phyloP scores from a whole-genome alignment of 164 flowering plant genomes.

The Magnolia officinalis region DNA sequence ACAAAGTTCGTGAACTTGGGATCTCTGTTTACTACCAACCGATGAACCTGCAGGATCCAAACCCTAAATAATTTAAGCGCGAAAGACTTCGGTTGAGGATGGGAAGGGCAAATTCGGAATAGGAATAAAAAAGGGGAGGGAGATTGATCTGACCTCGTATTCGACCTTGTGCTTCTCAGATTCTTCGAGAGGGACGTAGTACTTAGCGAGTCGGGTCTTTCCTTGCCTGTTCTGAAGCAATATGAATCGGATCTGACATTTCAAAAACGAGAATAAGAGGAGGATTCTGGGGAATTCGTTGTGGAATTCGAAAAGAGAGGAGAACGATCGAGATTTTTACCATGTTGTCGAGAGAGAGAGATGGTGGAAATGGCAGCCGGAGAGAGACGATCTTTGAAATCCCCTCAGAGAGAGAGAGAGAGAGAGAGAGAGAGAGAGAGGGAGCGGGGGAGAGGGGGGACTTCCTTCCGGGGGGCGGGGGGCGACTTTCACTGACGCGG shows the following conservation, averaged over 20 bases:
- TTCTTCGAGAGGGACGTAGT: slow-evolving; percentile 93
- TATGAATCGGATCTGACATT: slow-evolving; percentile 86
- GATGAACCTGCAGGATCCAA: slow-evolving; percentile 66
- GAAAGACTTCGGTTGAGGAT: background rate
- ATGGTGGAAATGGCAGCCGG: too few relatives aligned
- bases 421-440: too few relatives aligned
- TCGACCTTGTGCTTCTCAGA: slow-evolving; percentile 99
- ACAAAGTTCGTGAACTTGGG: slow-evolving; percentile 96
- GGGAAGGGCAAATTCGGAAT: background rate
- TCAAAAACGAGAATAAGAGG: background rate
- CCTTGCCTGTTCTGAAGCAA: slow-evolving; percentile 95
- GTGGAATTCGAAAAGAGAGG: background rate
- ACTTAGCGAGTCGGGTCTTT: slow-evolving; percentile 94
- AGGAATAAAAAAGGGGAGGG: background rate
- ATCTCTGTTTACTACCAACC: slow-evolving; percentile 97
- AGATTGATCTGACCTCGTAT: slow-evolving; percentile 64
- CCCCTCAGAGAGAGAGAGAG: too few relatives aligned
- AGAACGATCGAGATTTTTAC: too few relatives aligned
- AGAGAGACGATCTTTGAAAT: too few relatives aligned
- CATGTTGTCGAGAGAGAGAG: too few relatives aligned
- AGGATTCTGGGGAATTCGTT: background rate
- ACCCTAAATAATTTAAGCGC: slow-evolving; percentile 1
- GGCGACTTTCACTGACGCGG: too few relatives aligned
- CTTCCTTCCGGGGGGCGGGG: too few relatives aligned
- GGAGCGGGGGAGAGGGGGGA: too few relatives aligned